Conservation (phyloP, 208 protist species). For the Trypanosoma cruzi region DNA sequence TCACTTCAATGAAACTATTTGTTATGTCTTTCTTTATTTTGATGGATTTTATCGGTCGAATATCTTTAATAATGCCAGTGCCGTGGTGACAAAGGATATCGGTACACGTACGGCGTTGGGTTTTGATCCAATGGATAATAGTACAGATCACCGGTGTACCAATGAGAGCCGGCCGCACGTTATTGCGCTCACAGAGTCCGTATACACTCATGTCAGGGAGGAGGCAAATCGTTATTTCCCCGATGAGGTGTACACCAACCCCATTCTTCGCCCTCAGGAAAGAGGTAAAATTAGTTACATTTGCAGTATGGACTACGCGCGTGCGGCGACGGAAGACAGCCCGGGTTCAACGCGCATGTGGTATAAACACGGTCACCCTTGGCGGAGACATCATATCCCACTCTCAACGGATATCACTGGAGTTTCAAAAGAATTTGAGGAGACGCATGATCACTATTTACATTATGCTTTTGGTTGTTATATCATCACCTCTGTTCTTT, state of each 20-base stretch:
- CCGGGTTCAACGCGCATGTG: constrained; percentile 56
- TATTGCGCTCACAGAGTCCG: constrained; percentile 43
- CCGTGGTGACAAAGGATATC: constrained; percentile 35
- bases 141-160: constrained; percentile 45
- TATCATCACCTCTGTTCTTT: constrained; percentile 48
- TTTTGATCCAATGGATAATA: constrained; percentile 59
- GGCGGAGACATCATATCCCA: constrained; percentile 65
- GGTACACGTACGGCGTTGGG: constrained; percentile 52
- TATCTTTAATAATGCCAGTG: constrained; percentile 58
- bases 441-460: constrained; percentile 64
- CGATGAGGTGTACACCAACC: constrained; percentile 25
- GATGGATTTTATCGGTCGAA: constrained; percentile 59
- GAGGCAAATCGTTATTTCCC: constrained; percentile 43
- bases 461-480: constrained; percentile 59
- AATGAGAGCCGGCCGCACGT: constrained; percentile 43
- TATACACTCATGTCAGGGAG: constrained; percentile 38
- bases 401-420: constrained; percentile 40
- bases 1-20: constrained; percentile 25
- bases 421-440: constrained; percentile 32
- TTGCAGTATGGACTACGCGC: constrained; percentile 64
- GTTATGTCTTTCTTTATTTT: constrained; percentile 79
- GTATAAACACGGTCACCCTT: constrained; percentile 49
- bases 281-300: constrained; percentile 46
- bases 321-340: constrained; percentile 52
- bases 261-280: constrained; percentile 26